Conservation (phyloP, 2,329 filamentous ascomycete genomes). For the Sporothrix pallida region DNA sequence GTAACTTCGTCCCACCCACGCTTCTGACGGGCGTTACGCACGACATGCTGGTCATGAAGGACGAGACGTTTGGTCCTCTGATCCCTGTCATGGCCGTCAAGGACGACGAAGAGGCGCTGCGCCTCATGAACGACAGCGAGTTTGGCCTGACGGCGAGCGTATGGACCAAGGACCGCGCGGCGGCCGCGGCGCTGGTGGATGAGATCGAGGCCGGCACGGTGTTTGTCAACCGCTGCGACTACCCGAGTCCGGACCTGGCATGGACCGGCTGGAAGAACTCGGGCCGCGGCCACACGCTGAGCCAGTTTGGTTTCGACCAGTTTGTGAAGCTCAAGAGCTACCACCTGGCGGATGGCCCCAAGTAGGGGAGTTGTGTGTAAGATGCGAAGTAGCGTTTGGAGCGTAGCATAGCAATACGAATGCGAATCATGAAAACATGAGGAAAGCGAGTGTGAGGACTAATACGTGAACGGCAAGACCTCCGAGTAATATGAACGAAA, state of each 20-base stretch:
- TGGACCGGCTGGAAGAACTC: slow-evolving; percentile 99
- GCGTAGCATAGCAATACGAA: not conserved
- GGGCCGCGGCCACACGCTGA: slow-evolving; percentile 87
- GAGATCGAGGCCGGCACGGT: slow-evolving; percentile 91
- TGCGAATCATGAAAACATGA: not conserved
- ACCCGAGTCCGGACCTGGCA: slow-evolving; percentile 87
- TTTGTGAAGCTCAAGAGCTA: slow-evolving; percentile 97
- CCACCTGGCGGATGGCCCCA: slow-evolving; percentile 81
- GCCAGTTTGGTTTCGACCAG: slow-evolving; percentile 89
- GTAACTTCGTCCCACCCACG: slow-evolving; percentile 88
- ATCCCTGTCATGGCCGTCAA: slow-evolving; percentile 89
- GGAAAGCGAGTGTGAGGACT: not conserved
- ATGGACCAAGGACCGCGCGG: slow-evolving; percentile 86
- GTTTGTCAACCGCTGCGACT: slow-evolving; percentile 95
- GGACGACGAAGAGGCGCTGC: slow-evolving; percentile 78
- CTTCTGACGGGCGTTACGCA: slow-evolving; percentile 81
- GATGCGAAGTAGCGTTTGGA: too few species aligned
- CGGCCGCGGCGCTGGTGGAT: slow-evolving; percentile 77
- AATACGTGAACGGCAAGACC: slow-evolving; percentile 3
- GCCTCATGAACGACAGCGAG: slow-evolving; percentile 91
- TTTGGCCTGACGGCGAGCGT: slow-evolving; percentile 96
- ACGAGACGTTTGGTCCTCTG: slow-evolving; percentile 93
- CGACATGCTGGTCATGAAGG: slow-evolving; percentile 84
- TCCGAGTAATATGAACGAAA: not conserved
- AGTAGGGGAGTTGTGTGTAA: not conserved